Base-by-base conservation (phyloP, 106 monocot species). In the Dioscorea zingiberensis region DNA sequence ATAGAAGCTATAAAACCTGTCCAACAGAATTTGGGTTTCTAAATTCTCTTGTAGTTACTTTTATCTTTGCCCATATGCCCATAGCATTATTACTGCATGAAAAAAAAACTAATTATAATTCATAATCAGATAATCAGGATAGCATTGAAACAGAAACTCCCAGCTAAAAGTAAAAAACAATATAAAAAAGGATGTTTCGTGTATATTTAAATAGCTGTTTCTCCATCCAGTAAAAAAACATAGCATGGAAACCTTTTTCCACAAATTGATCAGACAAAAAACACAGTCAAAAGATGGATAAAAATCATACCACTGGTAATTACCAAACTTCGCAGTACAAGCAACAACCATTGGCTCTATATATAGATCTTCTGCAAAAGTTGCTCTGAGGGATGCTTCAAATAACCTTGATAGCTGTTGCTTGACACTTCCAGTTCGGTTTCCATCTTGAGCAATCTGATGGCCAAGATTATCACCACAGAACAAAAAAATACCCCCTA, bases 71-170 rank as follows among this genome's bases (percentile, higher is more conserved):
- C 79, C 88, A 98, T 53, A 98, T 47, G 13, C 88, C 73, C 92
- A 98, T 92, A 0, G 97, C 92, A 80, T 98, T 98, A 69, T 98
- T 98, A 65, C 97, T 98, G 73, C 49, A 86, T 56, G 25, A 69
- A 64, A 38, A 21, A 47, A 13, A 47, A 64, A 22, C 44, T 25
- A 21, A 25, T 62, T 23, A 29, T 2, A 29, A 32, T 17, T 44
- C 44, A 17, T 38, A 17, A 62, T 38, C 38, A 38, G 9, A 38
- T 38, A 1, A 10, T 38, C 38, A 8, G n/a, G n/a, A n/a, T n/a
- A n/a, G 38, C 4, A 38, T 10, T 38, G 0, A 51, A 51, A 51
- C 51, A 51, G 51, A 51, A 51, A 18, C 15, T 51, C 62, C 30
- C 22, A 22, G 38, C 18, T 32, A 7, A 32, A 30, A 62, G 17